Conservation (phyloP, 2,329 filamentous ascomycete species). For the Phoma sp. region DNA sequence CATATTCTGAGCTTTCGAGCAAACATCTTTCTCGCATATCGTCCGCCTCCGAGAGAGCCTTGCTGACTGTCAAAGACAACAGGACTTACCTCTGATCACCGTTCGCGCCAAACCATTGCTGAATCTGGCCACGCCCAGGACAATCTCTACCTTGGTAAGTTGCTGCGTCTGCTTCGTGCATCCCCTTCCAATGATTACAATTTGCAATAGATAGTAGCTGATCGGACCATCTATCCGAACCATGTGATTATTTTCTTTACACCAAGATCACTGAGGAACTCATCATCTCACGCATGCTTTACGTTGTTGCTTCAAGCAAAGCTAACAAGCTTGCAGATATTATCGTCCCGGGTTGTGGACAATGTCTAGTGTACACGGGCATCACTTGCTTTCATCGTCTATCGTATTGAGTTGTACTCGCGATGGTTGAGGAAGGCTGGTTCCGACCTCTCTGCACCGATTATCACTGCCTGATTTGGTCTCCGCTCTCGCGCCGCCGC, state of each 20-base stretch:
- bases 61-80: conserved; percentile 21
- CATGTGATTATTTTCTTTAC: conserved; percentile 61
- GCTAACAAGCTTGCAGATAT: conserved; percentile 34
- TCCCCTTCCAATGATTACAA: conserved; percentile 68
- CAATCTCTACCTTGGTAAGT: conserved; percentile 1
- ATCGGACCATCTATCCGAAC: conserved; percentile 42
- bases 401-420: neutral
- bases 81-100: neutral
- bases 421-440: conserved; percentile 3
- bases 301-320: conserved; percentile 3
- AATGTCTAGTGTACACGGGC: too few species aligned
- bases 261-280: conserved; percentile 73
- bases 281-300: conserved; percentile 20
- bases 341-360: neutral
- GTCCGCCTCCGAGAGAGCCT: neutral
- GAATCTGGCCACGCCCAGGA: neutral
- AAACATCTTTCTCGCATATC: neutral
- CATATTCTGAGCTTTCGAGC: conserved; percentile 82
- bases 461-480: neutral
- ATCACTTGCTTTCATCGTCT: conserved; percentile 1
- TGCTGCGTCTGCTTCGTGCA: neutral
- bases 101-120: neutral
- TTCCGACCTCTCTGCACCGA: too few species aligned
- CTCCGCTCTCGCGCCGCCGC: conserved; percentile 5
- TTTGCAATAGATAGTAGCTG: conserved; percentile 70